Evolutionary conservation across 225 moss, liverwort and hornwort genomes (phyloP).

Genomic region (Polytrichum formosum): DNA sequence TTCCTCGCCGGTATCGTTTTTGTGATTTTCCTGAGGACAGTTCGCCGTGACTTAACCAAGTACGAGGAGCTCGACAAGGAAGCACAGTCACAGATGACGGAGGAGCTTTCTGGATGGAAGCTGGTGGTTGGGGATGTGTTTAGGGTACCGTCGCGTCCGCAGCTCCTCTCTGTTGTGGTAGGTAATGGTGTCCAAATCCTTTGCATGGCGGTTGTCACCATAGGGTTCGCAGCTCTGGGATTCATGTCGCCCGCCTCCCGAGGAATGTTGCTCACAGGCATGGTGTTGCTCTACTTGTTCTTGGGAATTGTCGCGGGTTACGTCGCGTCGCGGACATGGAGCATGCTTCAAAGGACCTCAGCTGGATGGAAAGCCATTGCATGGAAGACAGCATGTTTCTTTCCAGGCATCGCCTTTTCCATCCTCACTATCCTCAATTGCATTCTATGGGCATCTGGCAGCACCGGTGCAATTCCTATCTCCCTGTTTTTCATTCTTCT

Average conservation of each 20-base stretch:
- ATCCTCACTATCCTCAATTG: slow-evolving; percentile 57
- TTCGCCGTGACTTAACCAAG: slow-evolving; percentile 64
- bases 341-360: slow-evolving; percentile 39
- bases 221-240: slow-evolving; percentile 66
- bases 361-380: slow-evolving; percentile 55
- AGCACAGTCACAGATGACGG: slow-evolving; percentile 70
- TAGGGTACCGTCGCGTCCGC: slow-evolving; percentile 42
- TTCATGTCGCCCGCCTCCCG: slow-evolving; percentile 76
- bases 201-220: slow-evolving; percentile 69
- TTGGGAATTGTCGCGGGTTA: slow-evolving; percentile 63
- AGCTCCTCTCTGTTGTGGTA: slow-evolving; percentile 55
- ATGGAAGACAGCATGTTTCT: slow-evolving; percentile 71
- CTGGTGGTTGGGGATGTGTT: slow-evolving; percentile 72
- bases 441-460: slow-evolving; percentile 54
- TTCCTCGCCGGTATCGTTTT: slow-evolving; percentile 74
- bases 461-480: slow-evolving; percentile 64
- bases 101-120: slow-evolving; percentile 77
- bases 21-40: slow-evolving; percentile 65
- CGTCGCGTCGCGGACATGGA: slow-evolving; percentile 48
- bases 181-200: slow-evolving; percentile 71
- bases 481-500: slow-evolving; percentile 63
- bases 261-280: slow-evolving; percentile 72
- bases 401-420: slow-evolving; percentile 64
- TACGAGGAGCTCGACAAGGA: slow-evolving; percentile 79
- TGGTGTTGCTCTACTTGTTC: slow-evolving; percentile 66